Base-by-base conservation (phyloP, 805 yeast genomes). In the Maudiozyma serrabonitensis region DNA sequence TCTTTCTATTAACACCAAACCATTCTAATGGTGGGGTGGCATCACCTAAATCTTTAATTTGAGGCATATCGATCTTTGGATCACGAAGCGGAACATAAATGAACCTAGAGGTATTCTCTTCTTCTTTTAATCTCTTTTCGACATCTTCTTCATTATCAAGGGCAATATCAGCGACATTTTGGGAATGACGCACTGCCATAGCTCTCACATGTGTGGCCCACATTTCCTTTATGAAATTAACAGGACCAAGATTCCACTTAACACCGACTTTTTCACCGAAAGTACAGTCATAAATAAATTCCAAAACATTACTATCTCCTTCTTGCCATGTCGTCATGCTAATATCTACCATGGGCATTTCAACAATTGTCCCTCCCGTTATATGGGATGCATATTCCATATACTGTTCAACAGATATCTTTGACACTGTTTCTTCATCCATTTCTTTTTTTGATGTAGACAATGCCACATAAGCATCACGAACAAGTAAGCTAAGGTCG, bases 11-110 rank as follows among this genome's bases (percentile, higher is more conserved):
- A 31, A 93, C 73, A 2, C 99, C 99, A 70, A 93, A 86, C 99
- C 99, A 93, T 63, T 93, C 99, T 50, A 93, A 69, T 2, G 99
- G 99, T 0, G 99, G 99, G 0, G 99, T 93, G 1, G 97, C 98
- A 67, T 84, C 90, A 25, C 99, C 98, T 58, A 93, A 73, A 60
- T 93, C 98, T 59, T 81, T 81, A 59, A 93, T 71, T 56, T 84
- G 91, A 2, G 98, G 98, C 18, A 93, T 86, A 53, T 86, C 95
- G 37, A 93, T 88, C 6, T 78, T 72, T 0, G 97, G 96, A 11
- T 84, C 85, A 37, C 75, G 80, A 11, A 86, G 60, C 0, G 98
- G 79, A 0, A 63, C 63, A 58, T 75, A 87, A 41, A 69, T 69
- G 37, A 69, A 65, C 48, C 75, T 79, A 21, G 73, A 61, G 15